These are phyloP conservation scores for Anacardium occidentale DNA, from an alignment of 345 rosid genomes.

Conservation along the genomic window DNA sequence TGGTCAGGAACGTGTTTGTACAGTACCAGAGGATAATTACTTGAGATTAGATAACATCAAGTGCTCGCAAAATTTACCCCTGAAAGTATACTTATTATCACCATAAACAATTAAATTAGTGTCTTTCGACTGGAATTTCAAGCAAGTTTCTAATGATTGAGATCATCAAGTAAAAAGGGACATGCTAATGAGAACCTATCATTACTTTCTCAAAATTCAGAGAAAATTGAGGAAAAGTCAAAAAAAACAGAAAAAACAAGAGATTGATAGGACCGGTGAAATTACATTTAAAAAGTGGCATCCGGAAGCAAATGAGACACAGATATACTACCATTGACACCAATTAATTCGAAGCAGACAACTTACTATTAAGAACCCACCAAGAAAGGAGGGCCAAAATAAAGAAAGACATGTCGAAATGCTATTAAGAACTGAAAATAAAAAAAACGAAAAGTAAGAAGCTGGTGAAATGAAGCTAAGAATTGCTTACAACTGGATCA, in stretches of 20 bases:
- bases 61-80: not conserved
- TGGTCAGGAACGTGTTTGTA: too few relatives aligned
- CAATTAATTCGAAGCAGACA: slow-evolving; percentile 13
- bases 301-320: slow-evolving; percentile 10
- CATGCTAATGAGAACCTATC: not conserved
- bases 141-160: not conserved
- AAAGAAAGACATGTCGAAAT: slow-evolving; percentile 8
- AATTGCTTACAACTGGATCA: slow-evolving; percentile 63
- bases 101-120: not conserved
- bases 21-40: not conserved
- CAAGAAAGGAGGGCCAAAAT: slow-evolving; percentile 14
- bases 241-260: not conserved
- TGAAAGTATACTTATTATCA: not conserved
- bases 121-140: not conserved
- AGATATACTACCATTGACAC: not conserved
- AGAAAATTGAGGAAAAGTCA: not conserved
- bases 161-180: slow-evolving; percentile 7
- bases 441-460: not conserved
- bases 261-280: slow-evolving; percentile 16
- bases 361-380: slow-evolving; percentile 24
- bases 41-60: not conserved
- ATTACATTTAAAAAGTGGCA: not conserved
- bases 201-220: slow-evolving; percentile 4
- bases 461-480: not conserved
- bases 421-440: slow-evolving; percentile 7